Evolutionary conservation across 2,329 filamentous ascomycete genomes (phyloP).

Genomic region (Dissoconium aciculare): DNA sequence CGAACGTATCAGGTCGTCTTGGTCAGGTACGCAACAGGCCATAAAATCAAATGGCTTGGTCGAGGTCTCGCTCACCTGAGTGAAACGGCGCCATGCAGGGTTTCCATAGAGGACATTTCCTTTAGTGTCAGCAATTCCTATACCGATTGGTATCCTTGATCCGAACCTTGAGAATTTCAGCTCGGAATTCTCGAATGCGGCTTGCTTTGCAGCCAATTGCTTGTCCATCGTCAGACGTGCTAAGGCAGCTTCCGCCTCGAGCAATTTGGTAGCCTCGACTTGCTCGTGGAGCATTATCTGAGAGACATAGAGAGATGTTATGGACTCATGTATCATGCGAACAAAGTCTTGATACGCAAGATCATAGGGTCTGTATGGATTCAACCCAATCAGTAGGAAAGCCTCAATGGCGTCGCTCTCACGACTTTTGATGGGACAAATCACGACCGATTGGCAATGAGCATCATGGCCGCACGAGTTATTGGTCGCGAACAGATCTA

Average conservation of each 20-base stretch:
- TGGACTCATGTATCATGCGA: background rate
- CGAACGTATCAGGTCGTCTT: background rate
- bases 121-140: background rate
- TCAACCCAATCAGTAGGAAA: background rate
- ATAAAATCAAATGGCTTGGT: background rate
- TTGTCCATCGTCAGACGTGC: background rate
- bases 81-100: background rate
- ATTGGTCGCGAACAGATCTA: background rate
- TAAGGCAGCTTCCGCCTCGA: background rate
- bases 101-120: background rate
- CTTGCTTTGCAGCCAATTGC: slow-evolving; percentile 1
- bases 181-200: background rate
- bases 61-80: background rate
- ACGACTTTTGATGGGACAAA: background rate
- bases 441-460: background rate
- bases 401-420: background rate
- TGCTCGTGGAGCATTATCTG: background rate
- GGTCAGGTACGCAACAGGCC: background rate
- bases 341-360: background rate
- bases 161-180: background rate
- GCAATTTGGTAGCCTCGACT: background rate
- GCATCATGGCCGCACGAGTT: background rate
- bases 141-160: background rate
- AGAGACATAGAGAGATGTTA: background rate
- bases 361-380: background rate